These are phyloP conservation scores for Pisolithus tinctorius DNA, from an alignment of 768 basidiomycete species.

Conservation along the genomic window DNA sequence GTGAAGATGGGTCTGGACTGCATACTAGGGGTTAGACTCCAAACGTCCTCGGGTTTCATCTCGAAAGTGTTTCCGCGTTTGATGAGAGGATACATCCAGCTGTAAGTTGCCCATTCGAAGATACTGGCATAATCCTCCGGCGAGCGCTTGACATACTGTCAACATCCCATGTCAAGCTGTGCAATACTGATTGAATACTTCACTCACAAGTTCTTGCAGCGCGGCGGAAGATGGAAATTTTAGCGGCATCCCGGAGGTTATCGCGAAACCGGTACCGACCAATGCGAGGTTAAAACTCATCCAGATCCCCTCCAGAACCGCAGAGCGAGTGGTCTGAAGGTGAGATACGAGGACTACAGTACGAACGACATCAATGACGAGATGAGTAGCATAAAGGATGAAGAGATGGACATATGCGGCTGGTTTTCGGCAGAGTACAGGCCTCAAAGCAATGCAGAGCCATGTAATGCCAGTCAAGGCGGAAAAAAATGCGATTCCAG, in stretches of 20 bases:
- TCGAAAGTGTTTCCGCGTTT: constrained; percentile 33
- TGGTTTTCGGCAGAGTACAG: too few relatives aligned
- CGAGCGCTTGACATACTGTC: constrained; percentile 45
- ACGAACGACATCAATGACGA: too few relatives aligned
- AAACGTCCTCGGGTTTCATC: constrained; percentile 21
- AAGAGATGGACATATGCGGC: too few relatives aligned
- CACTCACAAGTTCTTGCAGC: constrained; percentile 50
- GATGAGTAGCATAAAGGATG: too few relatives aligned
- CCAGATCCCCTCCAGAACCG: too few relatives aligned
- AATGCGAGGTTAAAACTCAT: too few relatives aligned
- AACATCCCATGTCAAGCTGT: not conserved
- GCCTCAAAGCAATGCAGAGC: too few relatives aligned
- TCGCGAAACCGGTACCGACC: too few relatives aligned
- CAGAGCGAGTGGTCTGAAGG: too few relatives aligned
- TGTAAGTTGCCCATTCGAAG: constrained; percentile 18
- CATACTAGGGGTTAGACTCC: constrained; percentile 17
- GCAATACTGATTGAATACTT: not conserved
- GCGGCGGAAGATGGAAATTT: constrained; percentile 47
- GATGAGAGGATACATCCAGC: constrained; percentile 15
- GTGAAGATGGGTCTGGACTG: constrained; percentile 19
- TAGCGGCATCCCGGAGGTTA: constrained; percentile 42
- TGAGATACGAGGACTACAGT: too few relatives aligned
- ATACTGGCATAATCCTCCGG: constrained; percentile 24
- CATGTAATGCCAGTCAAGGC: too few relatives aligned
- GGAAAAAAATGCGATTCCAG: too few relatives aligned